Evolutionary conservation across 768 basidiomycete genomes (phyloP).

Genomic region (Lepiota venenata): DNA sequence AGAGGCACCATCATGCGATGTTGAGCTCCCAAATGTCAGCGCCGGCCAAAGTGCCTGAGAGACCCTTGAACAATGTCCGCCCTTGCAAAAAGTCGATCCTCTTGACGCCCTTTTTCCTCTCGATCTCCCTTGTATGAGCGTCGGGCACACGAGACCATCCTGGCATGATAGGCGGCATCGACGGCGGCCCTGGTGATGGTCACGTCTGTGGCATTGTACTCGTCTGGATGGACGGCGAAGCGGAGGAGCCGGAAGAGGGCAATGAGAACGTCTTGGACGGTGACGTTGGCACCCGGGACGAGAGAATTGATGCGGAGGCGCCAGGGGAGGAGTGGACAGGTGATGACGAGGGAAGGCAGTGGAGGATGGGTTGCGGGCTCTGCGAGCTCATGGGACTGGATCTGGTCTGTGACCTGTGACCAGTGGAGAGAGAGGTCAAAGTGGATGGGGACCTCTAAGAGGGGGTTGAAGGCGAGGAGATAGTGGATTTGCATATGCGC

Average conservation of each 20-base stretch:
- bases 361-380: slow-evolving; percentile 44
- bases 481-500: slow-evolving; percentile 30
- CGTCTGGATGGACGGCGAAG: slow-evolving; percentile 35
- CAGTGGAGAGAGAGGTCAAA: slow-evolving; percentile 36
- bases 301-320: slow-evolving; percentile 30
- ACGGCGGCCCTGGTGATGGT: slow-evolving; percentile 33
- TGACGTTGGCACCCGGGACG: slow-evolving; percentile 28
- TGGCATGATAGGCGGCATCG: slow-evolving; percentile 40
- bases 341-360: slow-evolving; percentile 29
- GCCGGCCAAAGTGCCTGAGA: slow-evolving; percentile 39
- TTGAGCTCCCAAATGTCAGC: slow-evolving; percentile 44
- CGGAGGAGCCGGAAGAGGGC: slow-evolving; percentile 47
- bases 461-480: slow-evolving; percentile 36
- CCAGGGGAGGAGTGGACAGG: slow-evolving; percentile 26
- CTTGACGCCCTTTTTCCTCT: slow-evolving; percentile 48
- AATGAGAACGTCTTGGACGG: slow-evolving; percentile 48
- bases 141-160: slow-evolving; percentile 34
- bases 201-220: slow-evolving; percentile 37
- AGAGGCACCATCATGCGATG: slow-evolving; percentile 15
- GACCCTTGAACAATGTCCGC: slow-evolving; percentile 43
- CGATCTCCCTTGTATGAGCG: slow-evolving; percentile 26
- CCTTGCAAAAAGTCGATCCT: slow-evolving; percentile 53
- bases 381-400: slow-evolving; percentile 28
- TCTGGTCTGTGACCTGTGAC: slow-evolving; percentile 19
- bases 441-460: slow-evolving; percentile 25